phyloP scores from a whole-genome alignment of 2,329 filamentous ascomycete species.

The Penicillium italicum region DNA sequence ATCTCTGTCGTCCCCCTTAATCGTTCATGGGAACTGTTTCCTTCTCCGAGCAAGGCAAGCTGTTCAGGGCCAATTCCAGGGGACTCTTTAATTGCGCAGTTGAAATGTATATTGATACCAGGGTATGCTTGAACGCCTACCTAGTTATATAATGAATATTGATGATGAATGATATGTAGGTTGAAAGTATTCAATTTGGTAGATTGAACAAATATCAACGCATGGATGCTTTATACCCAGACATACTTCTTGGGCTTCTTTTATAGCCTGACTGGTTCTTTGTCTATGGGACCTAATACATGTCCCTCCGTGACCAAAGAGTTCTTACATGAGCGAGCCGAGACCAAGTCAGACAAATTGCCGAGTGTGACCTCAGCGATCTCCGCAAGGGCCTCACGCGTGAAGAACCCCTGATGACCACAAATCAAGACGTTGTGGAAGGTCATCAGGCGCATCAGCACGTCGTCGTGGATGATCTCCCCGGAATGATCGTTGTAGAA shows the following conservation, averaged over 20 bases:
- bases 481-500: slow-evolving; percentile 65
- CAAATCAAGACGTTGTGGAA: slow-evolving; percentile 66
- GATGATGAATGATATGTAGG: neutral
- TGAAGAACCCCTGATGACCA: slow-evolving; percentile 69
- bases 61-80: slow-evolving; percentile 17
- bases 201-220: neutral
- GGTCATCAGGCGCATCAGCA: slow-evolving; percentile 62
- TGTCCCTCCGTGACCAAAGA: slow-evolving; percentile 31
- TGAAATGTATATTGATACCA: neutral
- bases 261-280: slow-evolving; percentile 32
- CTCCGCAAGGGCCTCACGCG: slow-evolving; percentile 60
- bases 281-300: slow-evolving; percentile 23
- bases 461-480: slow-evolving; percentile 64
- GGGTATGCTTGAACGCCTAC: neutral
- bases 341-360: slow-evolving; percentile 48
- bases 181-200: neutral
- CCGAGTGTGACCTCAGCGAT: slow-evolving; percentile 59
- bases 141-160: neutral
- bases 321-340: slow-evolving; percentile 26
- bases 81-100: slow-evolving; percentile 5
- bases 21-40: slow-evolving; percentile 35
- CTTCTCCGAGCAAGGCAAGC: slow-evolving; percentile 22
- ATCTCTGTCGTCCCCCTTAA: slow-evolving; percentile 38
- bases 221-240: neutral
- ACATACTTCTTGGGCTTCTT: neutral